These are phyloP conservation scores for Beauveria medogensis DNA, from an alignment of 2,329 filamentous ascomycete genomes.

Conservation along the genomic window DNA sequence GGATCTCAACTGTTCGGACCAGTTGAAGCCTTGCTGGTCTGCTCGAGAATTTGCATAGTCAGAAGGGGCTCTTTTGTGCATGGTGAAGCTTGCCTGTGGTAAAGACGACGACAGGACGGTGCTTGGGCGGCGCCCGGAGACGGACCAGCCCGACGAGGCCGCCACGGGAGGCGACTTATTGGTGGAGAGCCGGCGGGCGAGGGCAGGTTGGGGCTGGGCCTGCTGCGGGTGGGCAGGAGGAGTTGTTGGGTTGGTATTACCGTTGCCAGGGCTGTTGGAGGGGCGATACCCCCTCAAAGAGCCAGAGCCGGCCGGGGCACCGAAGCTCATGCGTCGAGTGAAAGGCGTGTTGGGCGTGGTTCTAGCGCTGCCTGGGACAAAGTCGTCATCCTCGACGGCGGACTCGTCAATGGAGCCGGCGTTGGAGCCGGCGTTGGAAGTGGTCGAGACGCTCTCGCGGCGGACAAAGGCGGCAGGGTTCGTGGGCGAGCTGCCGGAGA, in stretches of 20 bases:
- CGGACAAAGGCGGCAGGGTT: slow-evolving; percentile 44
- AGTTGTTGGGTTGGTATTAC: slow-evolving; percentile 43
- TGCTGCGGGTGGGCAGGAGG: slow-evolving; percentile 23
- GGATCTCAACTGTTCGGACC: slow-evolving; percentile 89
- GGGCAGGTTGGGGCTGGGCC: slow-evolving; percentile 13
- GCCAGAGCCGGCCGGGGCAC: slow-evolving; percentile 62
- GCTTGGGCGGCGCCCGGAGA: slow-evolving; percentile 30
- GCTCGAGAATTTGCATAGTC: slow-evolving; percentile 52
- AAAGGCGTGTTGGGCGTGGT: slow-evolving; percentile 66
- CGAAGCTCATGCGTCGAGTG: slow-evolving; percentile 81
- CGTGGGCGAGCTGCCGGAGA: slow-evolving; percentile 64
- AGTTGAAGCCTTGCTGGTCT: slow-evolving; percentile 88
- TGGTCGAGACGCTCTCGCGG: slow-evolving; percentile 63
- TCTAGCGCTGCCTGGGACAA: slow-evolving; percentile 38
- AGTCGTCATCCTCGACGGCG: slow-evolving; percentile 62
- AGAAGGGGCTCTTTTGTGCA: slow-evolving; percentile 52
- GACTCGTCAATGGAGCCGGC: slow-evolving; percentile 60
- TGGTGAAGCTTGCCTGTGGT: slow-evolving; percentile 53
- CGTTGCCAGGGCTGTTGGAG: slow-evolving; percentile 55
- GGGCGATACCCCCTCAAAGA: slow-evolving; percentile 52
- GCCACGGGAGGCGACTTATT: slow-evolving; percentile 20
- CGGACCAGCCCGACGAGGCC: slow-evolving; percentile 24
- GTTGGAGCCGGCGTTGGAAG: slow-evolving; percentile 40
- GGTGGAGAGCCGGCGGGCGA: slow-evolving; percentile 24
- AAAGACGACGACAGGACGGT: slow-evolving; percentile 24